phyloP scores from a whole-genome alignment of 805 yeast species.

The Yarrowia sp. region DNA sequence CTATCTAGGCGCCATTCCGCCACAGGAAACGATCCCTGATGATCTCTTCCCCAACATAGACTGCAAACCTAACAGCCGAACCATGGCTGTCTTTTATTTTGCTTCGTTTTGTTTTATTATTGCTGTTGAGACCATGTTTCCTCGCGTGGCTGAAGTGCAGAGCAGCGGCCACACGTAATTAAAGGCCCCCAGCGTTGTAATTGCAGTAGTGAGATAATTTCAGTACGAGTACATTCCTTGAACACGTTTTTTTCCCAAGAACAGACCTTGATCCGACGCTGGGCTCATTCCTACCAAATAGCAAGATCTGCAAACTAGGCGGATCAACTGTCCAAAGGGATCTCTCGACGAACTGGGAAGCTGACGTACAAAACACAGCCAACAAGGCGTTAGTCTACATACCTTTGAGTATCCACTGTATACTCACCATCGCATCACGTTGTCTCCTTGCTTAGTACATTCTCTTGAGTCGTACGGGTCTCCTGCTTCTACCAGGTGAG shows the following conservation, averaged over 20 bases:
- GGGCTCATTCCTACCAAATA: not conserved
- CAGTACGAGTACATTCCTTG: not conserved
- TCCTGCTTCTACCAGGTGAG: too few relatives aligned
- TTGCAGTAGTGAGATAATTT: too few relatives aligned
- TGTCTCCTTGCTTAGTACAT: too few relatives aligned
- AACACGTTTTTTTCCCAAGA: too few relatives aligned
- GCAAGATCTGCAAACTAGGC: not conserved
- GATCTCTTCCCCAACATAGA: not conserved
- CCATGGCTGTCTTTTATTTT: not conserved
- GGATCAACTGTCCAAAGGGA: not conserved
- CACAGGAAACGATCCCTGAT: not conserved
- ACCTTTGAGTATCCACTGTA: too few relatives aligned
- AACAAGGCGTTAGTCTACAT: too few relatives aligned
- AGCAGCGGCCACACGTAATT: not conserved
- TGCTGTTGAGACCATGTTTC: not conserved
- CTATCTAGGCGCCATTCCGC: too few relatives aligned
- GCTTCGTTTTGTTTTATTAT: not conserved
- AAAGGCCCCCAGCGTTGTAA: too few relatives aligned
- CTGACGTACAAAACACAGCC: too few relatives aligned
- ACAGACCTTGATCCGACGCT: too few relatives aligned
- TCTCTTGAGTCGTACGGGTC: too few relatives aligned
- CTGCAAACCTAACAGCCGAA: constrained; percentile 16
- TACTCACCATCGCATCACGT: too few relatives aligned
- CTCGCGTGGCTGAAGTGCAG: constrained; percentile 6
- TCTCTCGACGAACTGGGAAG: not conserved